These are phyloP conservation scores for Aureobasidium leucospermi DNA, from an alignment of 2,329 filamentous ascomycete species.

Conservation along the genomic window DNA sequence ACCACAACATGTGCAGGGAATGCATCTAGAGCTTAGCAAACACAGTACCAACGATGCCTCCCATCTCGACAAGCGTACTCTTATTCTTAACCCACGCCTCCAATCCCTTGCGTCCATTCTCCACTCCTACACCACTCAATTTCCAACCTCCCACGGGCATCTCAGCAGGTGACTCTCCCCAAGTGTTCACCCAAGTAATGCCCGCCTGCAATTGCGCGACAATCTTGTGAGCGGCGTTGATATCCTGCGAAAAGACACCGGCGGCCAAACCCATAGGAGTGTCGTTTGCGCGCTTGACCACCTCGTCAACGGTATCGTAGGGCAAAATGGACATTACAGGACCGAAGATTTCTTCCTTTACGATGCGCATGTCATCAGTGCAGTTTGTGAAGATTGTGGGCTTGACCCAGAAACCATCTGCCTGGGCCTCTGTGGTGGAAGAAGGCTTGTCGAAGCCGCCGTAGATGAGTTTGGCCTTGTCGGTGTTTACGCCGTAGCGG, in stretches of 20 bases:
- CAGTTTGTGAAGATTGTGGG: slow-evolving; percentile 85
- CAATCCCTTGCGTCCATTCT: slow-evolving; percentile 74
- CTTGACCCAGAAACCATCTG: slow-evolving; percentile 71
- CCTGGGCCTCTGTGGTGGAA: slow-evolving; percentile 36
- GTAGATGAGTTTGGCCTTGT: slow-evolving; percentile 66
- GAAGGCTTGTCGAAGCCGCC: slow-evolving; percentile 59
- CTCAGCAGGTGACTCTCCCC: slow-evolving; percentile 86
- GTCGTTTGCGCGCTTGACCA: slow-evolving; percentile 64
- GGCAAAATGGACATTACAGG: slow-evolving; percentile 76
- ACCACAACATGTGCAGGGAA: background rate
- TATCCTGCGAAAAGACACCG: slow-evolving; percentile 70
- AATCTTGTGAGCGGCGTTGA: slow-evolving; percentile 66
- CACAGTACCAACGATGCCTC: slow-evolving; percentile 60
- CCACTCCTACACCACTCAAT: slow-evolving; percentile 76
- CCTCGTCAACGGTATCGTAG: slow-evolving; percentile 64
- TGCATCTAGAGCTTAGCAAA: slow-evolving; percentile 52
- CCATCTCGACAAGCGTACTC: slow-evolving; percentile 80
- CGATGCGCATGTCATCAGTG: slow-evolving; percentile 72
- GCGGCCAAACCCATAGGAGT: slow-evolving; percentile 75
- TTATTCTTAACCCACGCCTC: slow-evolving; percentile 81
- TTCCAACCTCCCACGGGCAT: slow-evolving; percentile 94
- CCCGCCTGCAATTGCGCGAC: slow-evolving; percentile 68
- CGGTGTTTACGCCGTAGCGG: slow-evolving; percentile 61
- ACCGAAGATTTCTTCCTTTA: slow-evolving; percentile 79
- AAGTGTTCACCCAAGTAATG: slow-evolving; percentile 89